Base-by-base conservation (phyloP, 495 filamentous ascomycete species). In the Aspergillus ellipticus region DNA sequence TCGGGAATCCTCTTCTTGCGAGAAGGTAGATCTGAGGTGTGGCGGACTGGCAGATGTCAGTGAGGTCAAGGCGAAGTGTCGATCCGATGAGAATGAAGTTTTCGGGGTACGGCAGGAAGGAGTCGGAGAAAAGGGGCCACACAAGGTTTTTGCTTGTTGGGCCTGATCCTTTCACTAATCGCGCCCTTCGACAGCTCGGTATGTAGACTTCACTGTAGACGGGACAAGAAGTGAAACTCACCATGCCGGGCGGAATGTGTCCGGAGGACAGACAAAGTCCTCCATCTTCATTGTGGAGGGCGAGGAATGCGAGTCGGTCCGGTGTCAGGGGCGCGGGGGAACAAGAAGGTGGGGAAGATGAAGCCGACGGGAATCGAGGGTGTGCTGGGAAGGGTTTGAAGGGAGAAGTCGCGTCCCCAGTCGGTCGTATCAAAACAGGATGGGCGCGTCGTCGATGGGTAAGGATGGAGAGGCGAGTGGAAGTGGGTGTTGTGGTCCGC, bases 1-100 rank as follows among this genome's bases (percentile, higher is more conserved):
- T 8, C 64, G 57, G 19, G 53, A 60, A 7, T 70, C 70, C 39
- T 53, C 70, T 43, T 53, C 58, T 5, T 56, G 55, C 9, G 52
- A 31, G 6, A 47, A 29, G 22, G 26, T 29, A 21, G 45, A 21
- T 17, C 37, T 50, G 28, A 42, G 41, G 13, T 39, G 24, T 48
- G 24, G 45, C 2, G 45, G 45, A 22, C 45, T 48, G 28, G 13
- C 16, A 13, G 22, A 3, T 21, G 22, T 39, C n/a, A 39, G 35
- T 39, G 13, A 39, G 35, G 35, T 39, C 35, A n/a, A n/a, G 35
- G 35, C n/a, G 35, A 39, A 22, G 22, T 5, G 11, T 48, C n/a
- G 1, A 16, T 16, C 16, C 21, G 22, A n/a, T 16, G 22, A 28
- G 24, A n/a, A 17, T 0, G 22, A 48, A 26, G 15, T 28, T 3